Base-by-base conservation (phyloP, 106 monocot species). In the Dendrobium officinale region DNA sequence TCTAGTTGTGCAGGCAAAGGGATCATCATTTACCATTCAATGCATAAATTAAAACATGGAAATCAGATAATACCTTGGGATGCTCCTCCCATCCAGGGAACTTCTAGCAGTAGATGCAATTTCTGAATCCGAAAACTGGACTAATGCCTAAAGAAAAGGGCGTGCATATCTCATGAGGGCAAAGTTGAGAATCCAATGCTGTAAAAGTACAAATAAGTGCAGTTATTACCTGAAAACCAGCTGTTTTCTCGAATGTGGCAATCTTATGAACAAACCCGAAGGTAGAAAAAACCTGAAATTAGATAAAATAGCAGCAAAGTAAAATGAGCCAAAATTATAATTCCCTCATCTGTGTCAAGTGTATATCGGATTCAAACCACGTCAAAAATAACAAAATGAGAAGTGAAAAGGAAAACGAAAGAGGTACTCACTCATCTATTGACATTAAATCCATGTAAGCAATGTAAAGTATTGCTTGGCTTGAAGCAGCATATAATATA, bases 201-300 rank as follows among this genome's bases (percentile, higher is more conserved):
- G 45, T 9, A 45, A 45, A 45, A 66, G 75, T 72, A 4, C 31
- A 67, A 22, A 82, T 43, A 48, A 61, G 13, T 74, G 9, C n/a
- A 48, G 42, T 72, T 29, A 55, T 27, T 45, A 91, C 91, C 91
- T 92, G 91, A 75, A 87, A 92, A 31, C 91, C 91, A 74, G 86
- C 86, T 47, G 88, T 74, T 49, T 92, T 92, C 80, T 89, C 91
- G 77, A 91, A 91, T 20, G 91, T 91, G 55, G 91, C 83, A 55
- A 91, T 91, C 77, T 91, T 91, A 42, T 91, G 88, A 73, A 91
- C 91, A 81, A 88, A 88, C 11, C 91, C 91, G 85, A 88, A 91
- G 31, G 91, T 88, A 4, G 91, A 91, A 56, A 91, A 91, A 20
- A 91, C 91, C 91, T 91, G 78, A 10, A 77, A 51, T 2, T 3